A percentile compares a stretch with the other conserved stretches of the same genome.
These are phyloP conservation scores for Chrysosporium queenslandicum DNA, from an alignment of 2,329 filamentous ascomycete species.

Conservation along the genomic window DNA sequence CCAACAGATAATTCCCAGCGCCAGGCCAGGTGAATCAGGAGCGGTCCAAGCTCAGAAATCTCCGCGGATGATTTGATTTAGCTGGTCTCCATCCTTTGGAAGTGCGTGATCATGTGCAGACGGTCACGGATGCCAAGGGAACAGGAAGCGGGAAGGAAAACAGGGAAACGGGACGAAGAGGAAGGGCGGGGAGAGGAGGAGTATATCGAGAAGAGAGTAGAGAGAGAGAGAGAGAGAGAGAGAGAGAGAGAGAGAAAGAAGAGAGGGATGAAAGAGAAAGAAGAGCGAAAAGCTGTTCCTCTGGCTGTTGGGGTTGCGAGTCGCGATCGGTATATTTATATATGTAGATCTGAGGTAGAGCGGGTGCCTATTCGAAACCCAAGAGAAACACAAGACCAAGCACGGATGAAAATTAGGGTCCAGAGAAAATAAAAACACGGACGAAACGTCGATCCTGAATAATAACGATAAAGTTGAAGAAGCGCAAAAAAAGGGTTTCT, in stretches of 20 bases:
- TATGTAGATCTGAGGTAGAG: too few species aligned
- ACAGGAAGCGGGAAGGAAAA: not conserved
- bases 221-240: not conserved
- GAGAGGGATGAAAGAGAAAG: not conserved
- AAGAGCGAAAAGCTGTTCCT: too few species aligned
- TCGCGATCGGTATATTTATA: not conserved
- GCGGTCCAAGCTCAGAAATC: slow-evolving; percentile 6
- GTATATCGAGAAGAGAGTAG: not conserved
- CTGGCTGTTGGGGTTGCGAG: not conserved
- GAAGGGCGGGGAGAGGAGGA: not conserved
- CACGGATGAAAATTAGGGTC: not conserved
- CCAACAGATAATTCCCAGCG: slow-evolving; percentile 8
- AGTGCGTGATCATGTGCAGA: slow-evolving; percentile 1
- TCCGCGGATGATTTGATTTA: slow-evolving; percentile 8
- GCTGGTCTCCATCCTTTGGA: slow-evolving; percentile 2
- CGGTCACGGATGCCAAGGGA: slow-evolving; percentile 1
- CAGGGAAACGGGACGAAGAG: not conserved
- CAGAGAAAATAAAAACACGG: not conserved
- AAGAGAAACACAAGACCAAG: not conserved
- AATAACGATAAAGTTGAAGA: not conserved
- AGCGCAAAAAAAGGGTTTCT: not conserved
- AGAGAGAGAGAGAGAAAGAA: not conserved
- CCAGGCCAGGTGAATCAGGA: slow-evolving; percentile 10
- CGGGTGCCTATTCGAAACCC: too few species aligned
- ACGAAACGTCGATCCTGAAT: slow-evolving; percentile 11